Evolutionary conservation across 352 stramenopile genomes (phyloP).

Genomic region (Phytophthora europaea): DNA sequence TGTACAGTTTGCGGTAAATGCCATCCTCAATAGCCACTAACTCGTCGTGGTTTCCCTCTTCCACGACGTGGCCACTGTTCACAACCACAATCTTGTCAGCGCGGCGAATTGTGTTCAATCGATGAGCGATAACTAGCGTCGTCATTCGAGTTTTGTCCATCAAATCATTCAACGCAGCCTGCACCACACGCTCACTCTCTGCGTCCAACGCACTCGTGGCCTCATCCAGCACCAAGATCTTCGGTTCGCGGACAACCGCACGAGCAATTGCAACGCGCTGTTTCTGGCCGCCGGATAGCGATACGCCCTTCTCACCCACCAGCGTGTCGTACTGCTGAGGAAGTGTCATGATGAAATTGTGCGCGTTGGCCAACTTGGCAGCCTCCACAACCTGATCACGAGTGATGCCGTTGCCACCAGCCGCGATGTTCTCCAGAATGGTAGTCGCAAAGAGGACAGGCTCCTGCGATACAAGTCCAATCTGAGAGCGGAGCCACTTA

Average conservation of each 20-base stretch:
- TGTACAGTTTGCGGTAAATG: slow-evolving; percentile 31
- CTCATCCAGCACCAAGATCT: slow-evolving; percentile 70
- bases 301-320: slow-evolving; percentile 64
- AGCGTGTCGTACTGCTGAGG: slow-evolving; percentile 88
- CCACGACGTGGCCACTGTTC: slow-evolving; percentile 49
- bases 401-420: slow-evolving; percentile 65
- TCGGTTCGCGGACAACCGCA: slow-evolving; percentile 55
- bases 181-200: slow-evolving; percentile 45
- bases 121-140: slow-evolving; percentile 56
- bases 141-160: slow-evolving; percentile 41
- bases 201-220: slow-evolving; percentile 62
- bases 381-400: slow-evolving; percentile 77
- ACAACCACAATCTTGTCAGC: slow-evolving; percentile 65
- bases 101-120: slow-evolving; percentile 50
- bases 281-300: slow-evolving; percentile 81
- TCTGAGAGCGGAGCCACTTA: slow-evolving; percentile 71
- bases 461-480: slow-evolving; percentile 85
- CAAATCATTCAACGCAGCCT: slow-evolving; percentile 30
- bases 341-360: slow-evolving; percentile 81
- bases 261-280: slow-evolving; percentile 71
- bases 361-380: slow-evolving; percentile 52
- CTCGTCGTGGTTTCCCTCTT: slow-evolving; percentile 51
- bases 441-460: slow-evolving; percentile 92
- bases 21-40: slow-evolving; percentile 37
- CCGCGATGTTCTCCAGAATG: slow-evolving; percentile 93